Base-by-base conservation (phyloP, 1,284 basidiomycete genomes). In the Exobasidium rhododendri region DNA sequence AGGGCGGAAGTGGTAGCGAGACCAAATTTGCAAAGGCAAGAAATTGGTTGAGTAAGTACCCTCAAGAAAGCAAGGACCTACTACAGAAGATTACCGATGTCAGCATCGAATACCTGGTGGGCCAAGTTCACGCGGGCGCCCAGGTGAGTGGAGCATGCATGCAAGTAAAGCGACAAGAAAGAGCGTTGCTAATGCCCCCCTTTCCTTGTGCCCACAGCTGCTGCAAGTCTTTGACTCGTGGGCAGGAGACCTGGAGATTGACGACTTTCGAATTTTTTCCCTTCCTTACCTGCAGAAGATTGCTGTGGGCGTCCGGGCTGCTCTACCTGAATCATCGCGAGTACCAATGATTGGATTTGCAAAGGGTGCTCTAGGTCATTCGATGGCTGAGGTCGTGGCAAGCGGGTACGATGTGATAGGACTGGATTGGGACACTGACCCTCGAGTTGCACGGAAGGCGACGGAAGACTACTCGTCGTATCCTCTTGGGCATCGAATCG, bases 401-500 rank as follows among this genome's bases (percentile, higher is more conserved):
- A 66, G 71, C 0, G 77, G 77, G 17, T 79, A 72, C 63, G 77
- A 79, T 57, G 77, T 79, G 20, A 63, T 79, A n/a, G 76, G 64
- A 2, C 62, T 79, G 53, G 77, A 79, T 63, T 73, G 71, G 68
- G 70, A 72, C 7, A 70, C 78, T 31, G 75, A 78, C 64, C 77
- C 76, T 0, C 62, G 64, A 28, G 68, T 68, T 14, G 77, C 77
- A 22, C 70, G 77, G 40, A 24, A 28, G 3, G 20, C 22, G 30
- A 69, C 63, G 61, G 71, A 71, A 56, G 60, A 63, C 45, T 64
- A 61, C 0, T 74, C 64, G 14, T 59, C 63, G 57, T 71, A 71
- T 47, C 73, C 70, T 58, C 65, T 68, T n/a, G 71, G 64, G 3
- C 77, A 79, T 59, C 64, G 54, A 3, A 86, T 92, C 66, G 88